Conservation (phyloP, 2,329 filamentous ascomycete genomes). For the Aureobasidium sp. region DNA sequence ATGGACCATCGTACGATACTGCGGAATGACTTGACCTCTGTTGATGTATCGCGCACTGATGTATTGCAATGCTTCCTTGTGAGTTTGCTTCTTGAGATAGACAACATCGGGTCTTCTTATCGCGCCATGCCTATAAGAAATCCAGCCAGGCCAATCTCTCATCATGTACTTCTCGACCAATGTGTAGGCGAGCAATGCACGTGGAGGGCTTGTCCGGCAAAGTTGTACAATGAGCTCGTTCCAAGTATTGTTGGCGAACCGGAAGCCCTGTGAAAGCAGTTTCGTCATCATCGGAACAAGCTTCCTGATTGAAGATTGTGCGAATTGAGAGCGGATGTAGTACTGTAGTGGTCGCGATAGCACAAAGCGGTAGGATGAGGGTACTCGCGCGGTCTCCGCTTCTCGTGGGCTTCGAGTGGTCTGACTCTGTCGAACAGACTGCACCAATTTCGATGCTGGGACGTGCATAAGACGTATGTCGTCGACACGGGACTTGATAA, state of each 20-base stretch:
- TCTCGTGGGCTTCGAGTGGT: background rate
- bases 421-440: background rate
- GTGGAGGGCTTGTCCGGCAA: conserved; percentile 35
- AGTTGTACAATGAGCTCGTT: conserved; percentile 67
- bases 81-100: conserved; percentile 22
- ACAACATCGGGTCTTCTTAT: conserved; percentile 18
- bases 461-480: conserved; percentile 19
- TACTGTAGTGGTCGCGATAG: conserved; percentile 42
- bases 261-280: conserved; percentile 59
- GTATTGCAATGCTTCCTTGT: conserved; percentile 21
- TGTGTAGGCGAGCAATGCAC: conserved; percentile 59
- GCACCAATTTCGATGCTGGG: background rate
- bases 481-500: conserved; percentile 48
- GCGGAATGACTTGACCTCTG: conserved; percentile 27
- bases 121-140: conserved; percentile 17
- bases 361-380: conserved; percentile 38
- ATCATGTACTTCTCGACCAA: conserved; percentile 73
- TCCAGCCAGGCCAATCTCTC: conserved; percentile 70
- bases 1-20: conserved; percentile 37
- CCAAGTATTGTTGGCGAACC: conserved; percentile 69
- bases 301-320: conserved; percentile 38
- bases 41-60: conserved; percentile 24
- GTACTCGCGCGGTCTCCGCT: background rate
- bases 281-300: conserved; percentile 29
- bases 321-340: conserved; percentile 45